These are phyloP conservation scores for Canavalia gladiata DNA, from an alignment of 306 rosid genomes.

Conservation along the genomic window DNA sequence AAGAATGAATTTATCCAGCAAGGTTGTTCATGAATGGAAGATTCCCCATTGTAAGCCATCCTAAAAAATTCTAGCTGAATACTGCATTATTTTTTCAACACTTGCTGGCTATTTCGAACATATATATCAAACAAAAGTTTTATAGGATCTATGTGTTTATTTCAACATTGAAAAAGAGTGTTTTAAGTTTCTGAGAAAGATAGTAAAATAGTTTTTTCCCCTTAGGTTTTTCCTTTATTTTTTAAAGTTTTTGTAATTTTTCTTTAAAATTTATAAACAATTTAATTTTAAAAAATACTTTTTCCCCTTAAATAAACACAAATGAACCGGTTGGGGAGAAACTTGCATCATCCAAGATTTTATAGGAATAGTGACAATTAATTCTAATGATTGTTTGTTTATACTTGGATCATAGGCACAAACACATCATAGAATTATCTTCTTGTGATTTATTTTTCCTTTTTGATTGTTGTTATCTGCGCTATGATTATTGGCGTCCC, in stretches of 20 bases:
- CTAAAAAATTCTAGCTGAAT: background rate
- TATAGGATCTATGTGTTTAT: background rate
- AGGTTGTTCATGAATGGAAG: constrained; percentile 17
- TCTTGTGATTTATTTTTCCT: background rate
- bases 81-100: background rate
- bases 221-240: background rate
- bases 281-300: too few relatives aligned
- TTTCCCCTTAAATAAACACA: too few relatives aligned
- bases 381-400: background rate
- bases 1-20: background rate
- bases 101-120: background rate
- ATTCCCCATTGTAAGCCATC: background rate
- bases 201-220: background rate
- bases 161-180: background rate
- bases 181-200: background rate
- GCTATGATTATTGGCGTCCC: constrained; percentile 18
- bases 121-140: background rate
- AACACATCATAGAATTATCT: constrained; percentile 1
- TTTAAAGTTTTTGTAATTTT: background rate
- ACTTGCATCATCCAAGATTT: background rate
- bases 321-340: background rate
- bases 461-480: background rate
- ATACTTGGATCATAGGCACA: constrained; percentile 29
- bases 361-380: background rate
- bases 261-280: too few relatives aligned